Percentiles rank a stretch among this genome's conserved stretches.
Conservation (phyloP, 257 asterid species). For the Solanum acaule region DNA sequence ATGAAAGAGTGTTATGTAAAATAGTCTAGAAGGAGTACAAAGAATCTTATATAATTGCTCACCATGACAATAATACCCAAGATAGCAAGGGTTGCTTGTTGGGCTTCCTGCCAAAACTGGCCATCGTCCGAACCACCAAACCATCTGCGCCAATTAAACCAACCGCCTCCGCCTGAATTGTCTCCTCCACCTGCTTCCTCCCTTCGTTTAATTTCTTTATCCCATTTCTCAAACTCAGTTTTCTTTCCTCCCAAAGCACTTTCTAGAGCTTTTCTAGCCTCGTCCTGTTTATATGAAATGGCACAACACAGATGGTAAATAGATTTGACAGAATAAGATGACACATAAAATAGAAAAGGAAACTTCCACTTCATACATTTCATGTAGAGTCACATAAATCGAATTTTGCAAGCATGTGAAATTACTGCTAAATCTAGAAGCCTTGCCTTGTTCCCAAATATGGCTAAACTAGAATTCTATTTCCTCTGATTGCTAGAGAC, state of each 20-base stretch:
- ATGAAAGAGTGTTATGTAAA: not conserved
- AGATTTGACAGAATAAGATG: not conserved
- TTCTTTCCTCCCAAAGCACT: slow-evolving; percentile 85
- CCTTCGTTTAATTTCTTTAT: slow-evolving; percentile 73
- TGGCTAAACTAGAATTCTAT: not conserved
- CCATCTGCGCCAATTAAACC: slow-evolving; percentile 70
- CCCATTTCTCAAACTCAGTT: slow-evolving; percentile 80
- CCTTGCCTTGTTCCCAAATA: not conserved
- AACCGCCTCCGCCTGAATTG: slow-evolving; percentile 74
- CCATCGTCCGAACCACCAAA: slow-evolving; percentile 73
- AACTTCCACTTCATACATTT: not conserved
- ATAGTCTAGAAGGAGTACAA: not conserved
- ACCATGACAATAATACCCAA: slow-evolving; percentile 65
- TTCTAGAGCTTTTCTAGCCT: slow-evolving; percentile 88
- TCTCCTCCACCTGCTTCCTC: slow-evolving; percentile 85
- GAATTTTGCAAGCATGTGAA: not conserved
- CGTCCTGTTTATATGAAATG: slow-evolving; percentile 45
- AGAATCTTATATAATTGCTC: slow-evolving; percentile 2
- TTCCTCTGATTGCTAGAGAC: not conserved
- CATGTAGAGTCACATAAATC: not conserved
- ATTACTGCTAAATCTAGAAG: not conserved
- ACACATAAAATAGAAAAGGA: not conserved
- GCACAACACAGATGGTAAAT: not conserved
- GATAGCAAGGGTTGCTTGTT: slow-evolving; percentile 66
- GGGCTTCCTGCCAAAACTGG: slow-evolving; percentile 89